Evolutionary conservation across 2,329 filamentous ascomycete genomes (phyloP).

Genomic region (Sclerotinia spermophila): DNA sequence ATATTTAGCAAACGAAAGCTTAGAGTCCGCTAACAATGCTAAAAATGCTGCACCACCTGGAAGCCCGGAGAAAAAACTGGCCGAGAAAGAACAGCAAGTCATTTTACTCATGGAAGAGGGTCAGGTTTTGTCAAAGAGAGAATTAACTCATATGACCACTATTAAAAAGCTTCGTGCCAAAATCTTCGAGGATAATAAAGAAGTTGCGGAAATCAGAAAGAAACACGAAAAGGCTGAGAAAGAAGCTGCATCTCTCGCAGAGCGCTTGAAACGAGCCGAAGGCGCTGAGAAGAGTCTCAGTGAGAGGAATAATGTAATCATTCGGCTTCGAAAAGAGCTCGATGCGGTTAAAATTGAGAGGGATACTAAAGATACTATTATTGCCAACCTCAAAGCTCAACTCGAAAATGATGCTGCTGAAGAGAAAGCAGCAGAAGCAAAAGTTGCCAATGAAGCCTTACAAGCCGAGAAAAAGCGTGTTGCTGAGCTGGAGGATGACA

Average conservation of each 20-base stretch:
- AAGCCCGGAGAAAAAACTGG: conserved; percentile 71
- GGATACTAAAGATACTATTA: conserved; percentile 58
- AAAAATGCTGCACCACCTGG: conserved; percentile 60
- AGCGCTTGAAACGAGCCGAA: conserved; percentile 48
- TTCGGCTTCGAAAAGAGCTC: conserved; percentile 53
- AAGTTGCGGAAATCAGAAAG: conserved; percentile 55
- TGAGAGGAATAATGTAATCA: conserved; percentile 51
- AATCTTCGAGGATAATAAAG: conserved; percentile 62
- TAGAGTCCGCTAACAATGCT: conserved; percentile 68
- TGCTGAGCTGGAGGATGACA: conserved; percentile 53
- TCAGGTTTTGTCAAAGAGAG: conserved; percentile 77
- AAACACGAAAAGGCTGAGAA: conserved; percentile 56
- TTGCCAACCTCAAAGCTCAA: conserved; percentile 67
- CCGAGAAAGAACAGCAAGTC: conserved; percentile 88
- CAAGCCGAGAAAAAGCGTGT: conserved; percentile 59
- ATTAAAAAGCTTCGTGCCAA: conserved; percentile 77
- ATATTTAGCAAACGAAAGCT: conserved; percentile 77
- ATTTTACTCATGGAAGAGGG: conserved; percentile 89
- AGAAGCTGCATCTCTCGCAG: conserved; percentile 48
- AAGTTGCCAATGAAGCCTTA: conserved; percentile 63
- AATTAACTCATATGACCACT: conserved; percentile 76
- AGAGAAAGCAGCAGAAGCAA: conserved; percentile 63
- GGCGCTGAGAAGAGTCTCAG: conserved; percentile 53
- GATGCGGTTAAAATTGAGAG: conserved; percentile 60
- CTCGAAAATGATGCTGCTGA: conserved; percentile 64